Percentiles rank a stretch among this genome's conserved stretches.
phyloP scores from a whole-genome alignment of 2,329 filamentous ascomycete genomes.

The Xylariaceae sp. region DNA sequence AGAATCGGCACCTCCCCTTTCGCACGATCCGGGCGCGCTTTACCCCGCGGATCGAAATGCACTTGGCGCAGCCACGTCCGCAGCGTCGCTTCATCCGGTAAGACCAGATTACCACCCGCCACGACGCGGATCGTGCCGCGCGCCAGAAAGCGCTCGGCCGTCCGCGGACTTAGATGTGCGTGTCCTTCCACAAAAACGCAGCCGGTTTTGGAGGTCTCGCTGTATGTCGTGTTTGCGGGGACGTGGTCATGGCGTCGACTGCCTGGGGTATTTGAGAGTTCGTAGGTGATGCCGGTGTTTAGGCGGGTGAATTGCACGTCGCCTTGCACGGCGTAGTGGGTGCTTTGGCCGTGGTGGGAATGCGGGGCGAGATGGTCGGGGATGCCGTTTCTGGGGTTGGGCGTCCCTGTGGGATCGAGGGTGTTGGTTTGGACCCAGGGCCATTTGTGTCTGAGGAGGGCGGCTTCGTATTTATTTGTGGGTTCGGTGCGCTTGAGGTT shows the following conservation, averaged over 20 bases:
- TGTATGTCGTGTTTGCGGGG: constrained; percentile 3
- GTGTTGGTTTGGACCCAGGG: constrained; percentile 12
- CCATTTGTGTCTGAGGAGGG: neutral
- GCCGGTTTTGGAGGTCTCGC: constrained; percentile 4
- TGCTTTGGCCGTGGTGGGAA: constrained; percentile 15
- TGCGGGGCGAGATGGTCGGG: constrained; percentile 12
- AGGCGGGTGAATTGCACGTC: constrained; percentile 6
- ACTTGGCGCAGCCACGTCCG: constrained; percentile 9
- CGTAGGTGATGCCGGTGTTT: neutral
- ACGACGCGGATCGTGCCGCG: constrained; percentile 14
- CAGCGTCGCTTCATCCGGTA: neutral
- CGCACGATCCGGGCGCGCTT: neutral
- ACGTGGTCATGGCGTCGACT: neutral
- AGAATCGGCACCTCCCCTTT: constrained; percentile 7
- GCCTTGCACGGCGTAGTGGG: constrained; percentile 9
- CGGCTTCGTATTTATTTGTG: neutral
- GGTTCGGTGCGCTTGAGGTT: neutral
- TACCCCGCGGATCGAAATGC: constrained; percentile 11
- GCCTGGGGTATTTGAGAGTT: neutral
- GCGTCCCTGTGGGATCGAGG: constrained; percentile 1
- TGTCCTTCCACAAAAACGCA: constrained; percentile 19
- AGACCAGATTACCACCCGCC: neutral
- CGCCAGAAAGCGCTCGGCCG: constrained; percentile 18
- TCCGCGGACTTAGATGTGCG: constrained; percentile 14
- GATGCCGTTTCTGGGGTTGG: neutral